These are phyloP conservation scores for Colletotrichum sansevieriae DNA, from an alignment of 2,329 filamentous ascomycete species.

Conservation along the genomic window DNA sequence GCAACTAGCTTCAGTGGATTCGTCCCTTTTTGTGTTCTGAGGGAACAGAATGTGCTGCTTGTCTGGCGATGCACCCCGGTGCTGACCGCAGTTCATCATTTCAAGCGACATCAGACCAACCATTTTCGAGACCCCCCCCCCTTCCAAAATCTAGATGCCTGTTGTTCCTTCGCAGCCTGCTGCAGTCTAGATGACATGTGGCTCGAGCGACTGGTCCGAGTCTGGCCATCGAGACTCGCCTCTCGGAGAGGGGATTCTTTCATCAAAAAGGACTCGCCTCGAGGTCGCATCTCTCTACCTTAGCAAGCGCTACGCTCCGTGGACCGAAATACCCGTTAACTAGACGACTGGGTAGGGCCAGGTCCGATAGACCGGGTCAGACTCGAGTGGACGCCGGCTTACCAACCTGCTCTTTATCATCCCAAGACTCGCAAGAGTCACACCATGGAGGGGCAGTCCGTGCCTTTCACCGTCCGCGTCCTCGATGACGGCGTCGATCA, in stretches of 20 bases:
- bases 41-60: conserved; percentile 3
- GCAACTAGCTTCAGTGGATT: conserved; percentile 23
- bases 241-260: too few species aligned
- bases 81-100: background rate
- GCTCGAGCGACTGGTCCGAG: conserved; percentile 1
- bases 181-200: background rate
- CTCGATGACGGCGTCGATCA: conserved; percentile 27
- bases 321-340: conserved; percentile 18
- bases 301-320: conserved; percentile 9
- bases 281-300: background rate
- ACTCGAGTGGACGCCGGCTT: conserved; percentile 2
- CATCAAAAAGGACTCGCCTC: background rate
- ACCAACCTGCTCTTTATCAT: background rate
- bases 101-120: conserved; percentile 20
- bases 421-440: conserved; percentile 8
- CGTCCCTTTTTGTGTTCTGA: conserved; percentile 9
- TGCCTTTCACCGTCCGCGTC: conserved; percentile 38
- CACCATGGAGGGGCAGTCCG: conserved; percentile 33
- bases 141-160: conserved; percentile 25
- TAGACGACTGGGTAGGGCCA: conserved; percentile 2
- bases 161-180: conserved; percentile 20
- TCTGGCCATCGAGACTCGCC: background rate
- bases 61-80: background rate
- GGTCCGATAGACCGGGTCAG: conserved; percentile 18
- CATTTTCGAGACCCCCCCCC: conserved; percentile 12